A percentile compares a stretch with the other conserved stretches of the same genome.
Evolutionary conservation across 2,329 filamentous ascomycete species (phyloP).

Genomic region (Fusarium torreyae): DNA sequence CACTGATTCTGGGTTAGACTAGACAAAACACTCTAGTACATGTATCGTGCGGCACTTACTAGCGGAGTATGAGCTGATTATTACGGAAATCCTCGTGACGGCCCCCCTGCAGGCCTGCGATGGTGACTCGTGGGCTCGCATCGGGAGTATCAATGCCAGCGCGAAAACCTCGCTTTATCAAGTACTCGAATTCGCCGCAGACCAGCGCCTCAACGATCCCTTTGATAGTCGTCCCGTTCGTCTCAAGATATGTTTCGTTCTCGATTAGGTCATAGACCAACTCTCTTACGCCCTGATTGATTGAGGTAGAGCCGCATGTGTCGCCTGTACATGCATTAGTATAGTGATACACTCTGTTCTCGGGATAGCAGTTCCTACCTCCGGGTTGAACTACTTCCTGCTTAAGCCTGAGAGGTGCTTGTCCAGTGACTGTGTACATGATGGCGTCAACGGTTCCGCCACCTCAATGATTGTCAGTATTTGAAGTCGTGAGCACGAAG

Average conservation of each 20-base stretch:
- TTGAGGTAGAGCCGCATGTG: not conserved
- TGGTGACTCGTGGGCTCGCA: not conserved
- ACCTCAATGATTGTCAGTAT: not conserved
- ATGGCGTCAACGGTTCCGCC: constrained; percentile 10
- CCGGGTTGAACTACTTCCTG: not conserved
- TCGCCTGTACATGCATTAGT: not conserved
- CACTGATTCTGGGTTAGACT: no score
- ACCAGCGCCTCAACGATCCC: not conserved
- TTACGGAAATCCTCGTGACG: not conserved
- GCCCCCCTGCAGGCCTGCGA: not conserved
- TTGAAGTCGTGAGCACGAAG: no score
- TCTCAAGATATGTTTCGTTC: not conserved
- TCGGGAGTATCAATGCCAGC: no score
- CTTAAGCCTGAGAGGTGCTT: not conserved
- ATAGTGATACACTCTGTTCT: not conserved
- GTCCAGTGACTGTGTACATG: not conserved
- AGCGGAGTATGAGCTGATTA: no score
- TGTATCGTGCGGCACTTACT: no score
- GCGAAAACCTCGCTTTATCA: not conserved
- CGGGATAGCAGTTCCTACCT: no score
- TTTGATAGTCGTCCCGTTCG: not conserved
- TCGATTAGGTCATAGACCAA: not conserved
- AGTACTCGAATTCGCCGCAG: not conserved
- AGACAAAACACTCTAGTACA: no score
- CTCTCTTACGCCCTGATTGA: constrained; percentile 2